Conservation (phyloP, 2,329 filamentous ascomycete species). For the Colletotrichum eremochloae region DNA sequence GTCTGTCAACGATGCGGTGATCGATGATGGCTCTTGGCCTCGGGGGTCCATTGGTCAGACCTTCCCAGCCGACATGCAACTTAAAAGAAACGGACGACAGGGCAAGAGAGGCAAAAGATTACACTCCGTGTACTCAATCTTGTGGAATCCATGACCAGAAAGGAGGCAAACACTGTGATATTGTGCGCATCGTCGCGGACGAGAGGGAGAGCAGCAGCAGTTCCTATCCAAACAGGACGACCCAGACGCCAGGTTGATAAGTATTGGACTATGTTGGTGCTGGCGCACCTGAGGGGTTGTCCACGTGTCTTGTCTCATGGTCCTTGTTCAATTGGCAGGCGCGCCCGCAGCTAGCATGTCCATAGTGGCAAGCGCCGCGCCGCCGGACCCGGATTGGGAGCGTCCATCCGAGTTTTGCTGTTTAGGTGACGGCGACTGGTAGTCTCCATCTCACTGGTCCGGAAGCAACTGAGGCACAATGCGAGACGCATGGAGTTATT, state of each 20-base stretch:
- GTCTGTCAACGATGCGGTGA: constrained; percentile 28
- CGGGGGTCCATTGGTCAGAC: neutral
- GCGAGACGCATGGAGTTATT: neutral
- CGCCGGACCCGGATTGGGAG: constrained; percentile 38
- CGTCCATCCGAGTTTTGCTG: constrained; percentile 30
- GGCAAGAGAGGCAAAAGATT: neutral
- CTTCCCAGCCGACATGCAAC: neutral
- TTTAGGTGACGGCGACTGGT: neutral
- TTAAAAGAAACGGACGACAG: neutral
- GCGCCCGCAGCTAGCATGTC: constrained; percentile 5
- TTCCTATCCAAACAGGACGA: neutral
- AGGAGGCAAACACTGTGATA: constrained; percentile 13
- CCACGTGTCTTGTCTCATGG: neutral
- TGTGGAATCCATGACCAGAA: constrained; percentile 12
- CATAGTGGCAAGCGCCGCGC: constrained; percentile 35
- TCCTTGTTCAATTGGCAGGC: constrained; percentile 18
- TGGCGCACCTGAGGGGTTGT: neutral
- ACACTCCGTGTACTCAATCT: neutral
- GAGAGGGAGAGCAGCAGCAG: neutral
- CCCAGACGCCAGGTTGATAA: neutral
- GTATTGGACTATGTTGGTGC: neutral
- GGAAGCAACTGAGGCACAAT: constrained; percentile 8
- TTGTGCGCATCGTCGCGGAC: neutral
- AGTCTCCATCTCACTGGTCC: neutral
- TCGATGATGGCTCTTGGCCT: constrained; percentile 4